Evolutionary conservation across 495 filamentous ascomycete species (phyloP), one percentile per base, ranked within the genome.

Genomic region (Aspergillus cavernicola): DNA sequence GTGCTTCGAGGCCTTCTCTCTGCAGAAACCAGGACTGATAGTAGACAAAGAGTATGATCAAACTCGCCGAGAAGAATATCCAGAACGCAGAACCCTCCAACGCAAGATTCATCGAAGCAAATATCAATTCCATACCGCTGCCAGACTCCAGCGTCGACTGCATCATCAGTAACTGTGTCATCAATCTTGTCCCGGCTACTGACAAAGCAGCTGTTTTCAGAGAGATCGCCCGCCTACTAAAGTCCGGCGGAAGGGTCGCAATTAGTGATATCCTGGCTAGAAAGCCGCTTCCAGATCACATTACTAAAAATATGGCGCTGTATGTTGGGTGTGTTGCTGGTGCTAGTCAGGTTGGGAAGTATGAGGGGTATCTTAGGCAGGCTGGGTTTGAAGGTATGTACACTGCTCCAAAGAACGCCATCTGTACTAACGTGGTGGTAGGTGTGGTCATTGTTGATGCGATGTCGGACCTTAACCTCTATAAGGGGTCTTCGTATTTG

Each of bases 211-310:
- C 69, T 10, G 79, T 76, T 4, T 85, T 85, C 58, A 24, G 56
- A 8, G 83, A 88, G 69, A 85, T 86, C 58, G 69, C 70, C 61
- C 78, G 86, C 7, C 53, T 89, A 8, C 66, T 87, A 12, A 80
- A 80, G 60, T 72, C 82, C 0, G 79, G 80, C 16, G 85, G 86
- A 1, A 66, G 84, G 20, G 64, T 88, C 18, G 85, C 82, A 5
- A 68, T 90, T 11, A 80, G 76, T n/a, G 85, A 88, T 63, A 83
- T 87, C 52, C 65, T 88, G 5, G 70, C 77, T 31, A 79, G 71
- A 59, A 74, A 78, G 60, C 53, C 63, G 16, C 66, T 87, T 11
- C 75, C 82, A 0, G 56, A 76, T 24, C 64, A 74, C 12, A 28
- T 88, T 18, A 66, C 59, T 15, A 67, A 64, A 2, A 65, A 78